A percentile compares a stretch with the other conserved stretches of the same genome.
Conservation (phyloP, 2,329 filamentous ascomycete genomes). For the Aspergillus novoparasiticus region DNA sequence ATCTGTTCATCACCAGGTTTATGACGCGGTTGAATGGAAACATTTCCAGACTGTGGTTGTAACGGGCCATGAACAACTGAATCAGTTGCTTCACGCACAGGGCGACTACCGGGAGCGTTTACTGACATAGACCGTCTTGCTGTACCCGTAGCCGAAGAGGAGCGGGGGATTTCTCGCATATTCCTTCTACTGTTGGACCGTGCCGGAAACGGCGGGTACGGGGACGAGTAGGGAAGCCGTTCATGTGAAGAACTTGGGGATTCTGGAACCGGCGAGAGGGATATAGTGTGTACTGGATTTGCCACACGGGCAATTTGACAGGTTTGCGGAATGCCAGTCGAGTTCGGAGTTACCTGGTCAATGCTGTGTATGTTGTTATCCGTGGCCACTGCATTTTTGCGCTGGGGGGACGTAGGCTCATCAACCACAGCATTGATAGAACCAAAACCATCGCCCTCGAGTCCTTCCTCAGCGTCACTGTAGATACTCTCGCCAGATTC, state of each 20-base stretch:
- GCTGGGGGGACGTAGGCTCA: conserved; percentile 6
- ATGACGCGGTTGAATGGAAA: conserved; percentile 4
- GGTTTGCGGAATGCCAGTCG: conserved; percentile 16
- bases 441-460: conserved; percentile 50
- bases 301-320: conserved; percentile 24
- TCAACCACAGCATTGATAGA: conserved; percentile 53
- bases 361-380: background rate
- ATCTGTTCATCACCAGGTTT: conserved; percentile 5
- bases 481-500: conserved; percentile 51
- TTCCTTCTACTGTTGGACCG: background rate
- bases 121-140: conserved; percentile 23
- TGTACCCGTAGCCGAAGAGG: conserved; percentile 16
- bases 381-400: background rate
- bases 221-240: conserved; percentile 19
- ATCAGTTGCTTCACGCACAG: conserved; percentile 13
- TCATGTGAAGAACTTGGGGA: conserved; percentile 21
- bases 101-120: conserved; percentile 19
- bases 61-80: conserved; percentile 4
- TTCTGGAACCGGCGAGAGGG: conserved; percentile 18
- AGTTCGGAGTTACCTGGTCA: background rate
- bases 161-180: background rate
- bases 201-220: conserved; percentile 20
- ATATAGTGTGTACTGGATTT: conserved; percentile 23
- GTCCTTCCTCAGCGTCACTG: conserved; percentile 47
- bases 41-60: conserved; percentile 9